These are phyloP conservation scores for Exophiala aquamarina DNA, from an alignment of 2,329 filamentous ascomycete species.

Conservation along the genomic window DNA sequence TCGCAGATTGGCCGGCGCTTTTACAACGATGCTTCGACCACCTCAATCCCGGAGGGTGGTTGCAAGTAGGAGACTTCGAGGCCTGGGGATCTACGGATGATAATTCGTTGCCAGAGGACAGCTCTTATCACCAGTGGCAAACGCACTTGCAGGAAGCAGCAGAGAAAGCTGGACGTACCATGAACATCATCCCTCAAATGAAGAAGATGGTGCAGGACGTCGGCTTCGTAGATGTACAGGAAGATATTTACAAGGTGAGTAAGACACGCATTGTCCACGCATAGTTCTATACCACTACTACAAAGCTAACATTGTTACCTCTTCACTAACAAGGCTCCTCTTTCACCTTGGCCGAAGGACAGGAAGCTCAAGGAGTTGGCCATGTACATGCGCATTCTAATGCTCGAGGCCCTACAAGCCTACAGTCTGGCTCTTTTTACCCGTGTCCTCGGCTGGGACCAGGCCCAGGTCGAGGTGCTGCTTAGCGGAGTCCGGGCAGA, in stretches of 20 bases:
- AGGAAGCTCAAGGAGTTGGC: constrained; percentile 30
- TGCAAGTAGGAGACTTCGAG: constrained; percentile 33
- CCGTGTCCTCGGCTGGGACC: constrained; percentile 35
- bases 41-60: constrained; percentile 32
- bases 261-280: background rate
- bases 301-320: background rate
- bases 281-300: too few species aligned
- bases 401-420: constrained; percentile 37
- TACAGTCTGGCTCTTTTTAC: constrained; percentile 41
- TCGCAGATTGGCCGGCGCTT: constrained; percentile 33
- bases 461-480: constrained; percentile 38
- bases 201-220: constrained; percentile 25
- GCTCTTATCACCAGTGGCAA: constrained; percentile 19
- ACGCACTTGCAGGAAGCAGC: constrained; percentile 17
- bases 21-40: constrained; percentile 29
- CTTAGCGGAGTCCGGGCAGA: constrained; percentile 38
- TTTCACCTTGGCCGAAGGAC: constrained; percentile 33
- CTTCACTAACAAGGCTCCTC: constrained; percentile 24
- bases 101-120: constrained; percentile 27
- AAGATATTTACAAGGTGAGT: constrained; percentile 28
- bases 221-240: constrained; percentile 29
- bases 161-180: constrained; percentile 12
- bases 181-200: constrained; percentile 22
- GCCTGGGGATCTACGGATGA: constrained; percentile 33
- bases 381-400: constrained; percentile 30